Conservation (phyloP, 805 yeast species). For the Candida morakotiae region DNA sequence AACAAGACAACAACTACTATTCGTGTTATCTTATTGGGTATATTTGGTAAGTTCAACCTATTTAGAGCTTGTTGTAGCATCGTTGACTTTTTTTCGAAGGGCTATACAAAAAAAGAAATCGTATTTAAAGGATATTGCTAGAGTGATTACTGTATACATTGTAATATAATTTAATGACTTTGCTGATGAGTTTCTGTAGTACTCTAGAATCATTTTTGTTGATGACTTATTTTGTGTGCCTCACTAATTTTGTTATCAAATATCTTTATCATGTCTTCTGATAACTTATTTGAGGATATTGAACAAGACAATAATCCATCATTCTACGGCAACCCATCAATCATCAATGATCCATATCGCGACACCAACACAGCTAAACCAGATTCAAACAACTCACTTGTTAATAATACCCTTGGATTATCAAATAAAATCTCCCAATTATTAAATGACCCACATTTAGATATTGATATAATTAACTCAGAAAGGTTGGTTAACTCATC, state of each 20-base stretch:
- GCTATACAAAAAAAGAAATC: neutral
- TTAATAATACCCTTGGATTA: constrained; percentile 26
- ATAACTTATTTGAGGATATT: constrained; percentile 30
- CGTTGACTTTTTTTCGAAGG: no score
- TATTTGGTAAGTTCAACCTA: neutral
- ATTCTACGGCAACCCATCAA: constrained; percentile 32
- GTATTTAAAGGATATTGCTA: no score
- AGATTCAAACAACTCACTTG: constrained; percentile 18
- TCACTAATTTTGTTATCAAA: neutral
- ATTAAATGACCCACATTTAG: constrained; percentile 22
- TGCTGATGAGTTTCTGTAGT: no score
- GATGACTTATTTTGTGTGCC: no score
- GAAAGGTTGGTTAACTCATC: constrained; percentile 33
- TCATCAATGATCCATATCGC: constrained; percentile 25
- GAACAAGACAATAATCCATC: constrained; percentile 46
- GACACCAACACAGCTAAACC: constrained; percentile 1
- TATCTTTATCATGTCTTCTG: constrained; percentile 7
- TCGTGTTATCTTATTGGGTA: constrained; percentile 2
- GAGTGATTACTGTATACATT: no score
- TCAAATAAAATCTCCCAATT: constrained; percentile 27
- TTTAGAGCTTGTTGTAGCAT: constrained; percentile 3
- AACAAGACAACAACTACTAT: constrained; percentile 3
- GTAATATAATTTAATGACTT: no score
- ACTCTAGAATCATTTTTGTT: no score
- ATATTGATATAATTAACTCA: constrained; percentile 28